phyloP scores from a whole-genome alignment of 805 yeast species.

The Grigorovia humatica region DNA sequence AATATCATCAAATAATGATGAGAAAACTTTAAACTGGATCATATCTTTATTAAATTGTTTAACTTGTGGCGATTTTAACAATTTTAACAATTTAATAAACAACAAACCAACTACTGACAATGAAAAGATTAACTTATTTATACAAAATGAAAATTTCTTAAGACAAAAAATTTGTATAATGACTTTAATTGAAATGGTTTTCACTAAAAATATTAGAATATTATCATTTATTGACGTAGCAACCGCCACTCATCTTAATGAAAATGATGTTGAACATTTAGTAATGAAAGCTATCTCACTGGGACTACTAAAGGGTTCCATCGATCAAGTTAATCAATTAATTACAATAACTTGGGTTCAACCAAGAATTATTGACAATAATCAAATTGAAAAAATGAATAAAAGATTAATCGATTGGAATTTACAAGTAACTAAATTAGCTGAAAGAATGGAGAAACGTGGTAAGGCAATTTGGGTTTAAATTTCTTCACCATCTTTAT shows the following conservation, averaged over 20 bases:
- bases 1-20: conserved; percentile 23
- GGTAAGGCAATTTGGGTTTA: conserved; percentile 60
- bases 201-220: conserved; percentile 64
- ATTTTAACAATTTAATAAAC: conserved; percentile 43
- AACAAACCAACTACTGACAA: conserved; percentile 15
- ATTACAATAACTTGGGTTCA: conserved; percentile 90
- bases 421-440: conserved; percentile 55
- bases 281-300: conserved; percentile 85
- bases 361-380: conserved; percentile 79
- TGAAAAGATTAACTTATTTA: conserved; percentile 43
- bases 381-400: conserved; percentile 71
- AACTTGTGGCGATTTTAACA: conserved; percentile 65
- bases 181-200: conserved; percentile 82
- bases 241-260: conserved; percentile 50
- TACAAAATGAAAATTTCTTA: conserved; percentile 51
- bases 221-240: conserved; percentile 68
- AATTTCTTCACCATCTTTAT: background rate
- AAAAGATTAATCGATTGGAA: conserved; percentile 72
- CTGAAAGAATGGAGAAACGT: conserved; percentile 44
- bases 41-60: conserved; percentile 57
- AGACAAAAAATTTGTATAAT: conserved; percentile 87
- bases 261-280: conserved; percentile 72
- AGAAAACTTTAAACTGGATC: conserved; percentile 43
- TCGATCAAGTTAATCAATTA: conserved; percentile 73
- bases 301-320: conserved; percentile 75